Percentiles rank a stretch among this genome's conserved stretches.
Conservation (phyloP, 177 flowering plant genomes). For the Tripterygium wilfordii region DNA sequence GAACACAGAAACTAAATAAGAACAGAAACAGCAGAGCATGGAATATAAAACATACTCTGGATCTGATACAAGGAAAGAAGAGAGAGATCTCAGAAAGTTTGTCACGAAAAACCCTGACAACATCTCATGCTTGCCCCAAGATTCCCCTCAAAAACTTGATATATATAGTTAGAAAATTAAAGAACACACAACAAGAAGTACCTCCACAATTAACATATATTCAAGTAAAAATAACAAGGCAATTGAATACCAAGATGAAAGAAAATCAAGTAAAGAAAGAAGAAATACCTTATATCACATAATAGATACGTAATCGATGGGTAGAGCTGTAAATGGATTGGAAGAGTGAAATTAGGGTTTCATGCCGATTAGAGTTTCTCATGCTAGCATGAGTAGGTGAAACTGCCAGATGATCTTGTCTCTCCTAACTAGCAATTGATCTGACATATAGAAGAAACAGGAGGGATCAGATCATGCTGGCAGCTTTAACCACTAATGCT, state of each 20-base stretch:
- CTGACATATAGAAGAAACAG: background rate
- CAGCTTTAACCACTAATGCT: conserved; percentile 21
- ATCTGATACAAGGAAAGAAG: too few species aligned
- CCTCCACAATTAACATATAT: too few species aligned
- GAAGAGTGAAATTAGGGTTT: too few species aligned
- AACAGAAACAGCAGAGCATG: too few species aligned
- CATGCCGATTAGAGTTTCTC: conserved; percentile 9
- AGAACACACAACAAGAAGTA: conserved; percentile 5
- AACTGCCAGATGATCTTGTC: conserved; percentile 32
- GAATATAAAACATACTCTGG: too few species aligned
- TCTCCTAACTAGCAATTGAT: conserved; percentile 10
- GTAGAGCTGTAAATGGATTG: conserved; percentile 3
- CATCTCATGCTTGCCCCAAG: conserved; percentile 7
- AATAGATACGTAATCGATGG: background rate
- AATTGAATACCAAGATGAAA: too few species aligned
- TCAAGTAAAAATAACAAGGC: too few species aligned
- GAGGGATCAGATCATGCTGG: conserved; percentile 30
- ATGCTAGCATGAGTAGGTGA: conserved; percentile 24
- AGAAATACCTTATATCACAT: background rate
- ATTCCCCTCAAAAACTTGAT: conserved; percentile 10
- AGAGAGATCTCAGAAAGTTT: too few species aligned
- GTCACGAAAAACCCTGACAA: conserved; percentile 28
- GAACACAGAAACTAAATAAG: too few species aligned
- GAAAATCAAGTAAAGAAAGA: too few species aligned
- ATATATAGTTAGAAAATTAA: conserved; percentile 7